Evolutionary conservation across 768 basidiomycete genomes (phyloP), one percentile per base, ranked within the genome.

Genomic region (Gyrodon lividus): DNA sequence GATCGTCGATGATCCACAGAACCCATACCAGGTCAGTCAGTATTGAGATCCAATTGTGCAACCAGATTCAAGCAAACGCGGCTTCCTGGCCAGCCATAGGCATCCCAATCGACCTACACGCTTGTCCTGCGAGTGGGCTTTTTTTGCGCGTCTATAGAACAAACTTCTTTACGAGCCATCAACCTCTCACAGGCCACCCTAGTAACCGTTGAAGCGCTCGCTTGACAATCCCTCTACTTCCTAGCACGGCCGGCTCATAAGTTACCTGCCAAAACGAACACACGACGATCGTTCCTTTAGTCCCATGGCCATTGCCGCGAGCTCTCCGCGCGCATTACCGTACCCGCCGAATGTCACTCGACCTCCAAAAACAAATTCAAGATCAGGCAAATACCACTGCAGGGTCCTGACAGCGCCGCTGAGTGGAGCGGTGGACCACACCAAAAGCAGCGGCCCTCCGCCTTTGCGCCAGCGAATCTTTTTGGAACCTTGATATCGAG

Each of bases 351-450:
- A 23, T n/a, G 43, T 44, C 46, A 33, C 48, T 52, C 48, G 52
- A 49, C 38, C 43, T 31, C 48, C 54, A 33, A 53, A 51, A 54
- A 49, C 47, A 49, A 45, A 45, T 42, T 24, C 46, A 52, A 42
- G 52, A 51, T 54, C 37, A 45, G 45, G 50, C 48, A 43, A 33
- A 48, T 34, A 26, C 54, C 53, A 46, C 55, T 56, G 51, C 66
- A 55, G 54, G 63, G 59, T 58, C 64, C 39, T 59, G 43, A 53
- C 54, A 59, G 52, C 61, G 65, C 66, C 65, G 65, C 65, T 66
- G 65, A 68, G 51, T 57, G 49, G 24, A 28, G 43, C 49, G n/a
- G 43, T 22, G 43, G 37, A 23, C 51, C 43, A 41, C 34, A 23
- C 51, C 43, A 41, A 56, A 56, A 56, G 37, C 66, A 66, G 64